A percentile compares a stretch with the other conserved stretches of the same genome.
Evolutionary conservation across 2,329 filamentous ascomycete species (phyloP).

Genomic region (Fusarium sp.): DNA sequence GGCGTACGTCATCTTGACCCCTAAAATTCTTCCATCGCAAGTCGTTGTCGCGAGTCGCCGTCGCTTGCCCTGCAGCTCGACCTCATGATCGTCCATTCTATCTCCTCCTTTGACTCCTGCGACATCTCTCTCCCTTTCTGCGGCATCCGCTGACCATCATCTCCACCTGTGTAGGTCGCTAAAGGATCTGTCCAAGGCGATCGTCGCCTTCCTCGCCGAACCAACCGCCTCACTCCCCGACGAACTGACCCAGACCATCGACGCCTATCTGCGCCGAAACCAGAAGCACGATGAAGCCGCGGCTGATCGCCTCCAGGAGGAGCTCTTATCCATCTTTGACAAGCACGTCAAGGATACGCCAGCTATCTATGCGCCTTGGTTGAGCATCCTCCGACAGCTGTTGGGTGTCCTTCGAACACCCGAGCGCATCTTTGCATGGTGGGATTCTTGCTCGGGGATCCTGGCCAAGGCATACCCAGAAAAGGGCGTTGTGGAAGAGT

Average conservation of each 20-base stretch:
- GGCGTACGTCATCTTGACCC: slow-evolving; percentile 43
- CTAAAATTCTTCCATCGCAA: slow-evolving; percentile 39
- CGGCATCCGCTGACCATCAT: slow-evolving; percentile 34
- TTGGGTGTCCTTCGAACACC: slow-evolving; percentile 73
- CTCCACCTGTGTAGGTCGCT: slow-evolving; percentile 59
- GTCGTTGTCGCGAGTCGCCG: background rate
- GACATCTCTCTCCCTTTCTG: slow-evolving; percentile 23
- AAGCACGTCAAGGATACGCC: slow-evolving; percentile 70
- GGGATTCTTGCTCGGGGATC: slow-evolving; percentile 62
- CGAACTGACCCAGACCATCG: slow-evolving; percentile 71
- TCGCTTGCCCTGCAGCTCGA: slow-evolving; percentile 29
- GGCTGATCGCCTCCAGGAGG: slow-evolving; percentile 79
- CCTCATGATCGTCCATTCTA: slow-evolving; percentile 25
- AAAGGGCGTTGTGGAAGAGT: slow-evolving; percentile 73
- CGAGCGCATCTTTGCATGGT: slow-evolving; percentile 77
- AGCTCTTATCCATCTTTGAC: slow-evolving; percentile 75
- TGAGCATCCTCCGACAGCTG: slow-evolving; percentile 74
- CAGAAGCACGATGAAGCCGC: slow-evolving; percentile 74
- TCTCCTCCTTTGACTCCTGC: slow-evolving; percentile 28
- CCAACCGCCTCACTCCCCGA: slow-evolving; percentile 73
- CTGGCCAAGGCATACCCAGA: slow-evolving; percentile 68
- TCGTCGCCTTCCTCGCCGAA: slow-evolving; percentile 62
- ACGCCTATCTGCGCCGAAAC: slow-evolving; percentile 76
- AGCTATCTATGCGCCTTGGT: slow-evolving; percentile 73
- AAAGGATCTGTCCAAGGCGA: slow-evolving; percentile 71